Base-by-base conservation (phyloP, 805 yeast genomes). In the Hanseniaspora osmophila region DNA sequence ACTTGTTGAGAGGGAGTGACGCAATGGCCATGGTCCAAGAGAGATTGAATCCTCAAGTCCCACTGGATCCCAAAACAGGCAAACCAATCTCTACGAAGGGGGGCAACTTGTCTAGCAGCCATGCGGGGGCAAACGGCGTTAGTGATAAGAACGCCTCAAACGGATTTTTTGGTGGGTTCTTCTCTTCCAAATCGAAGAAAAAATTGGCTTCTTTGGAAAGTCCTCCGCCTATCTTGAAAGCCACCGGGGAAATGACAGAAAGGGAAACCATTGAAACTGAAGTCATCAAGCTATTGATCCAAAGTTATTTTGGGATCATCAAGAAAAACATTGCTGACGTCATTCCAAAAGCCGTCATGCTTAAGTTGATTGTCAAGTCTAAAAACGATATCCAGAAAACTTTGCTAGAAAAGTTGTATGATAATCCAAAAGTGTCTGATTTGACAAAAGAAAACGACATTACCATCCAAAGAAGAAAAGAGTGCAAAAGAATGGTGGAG, bases 251-350 rank as follows among this genome's bases (percentile, higher is more conserved):
- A 46, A 68, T 92, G 84, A 79, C 94, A 15, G 98, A 92, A 63
- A 80, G 96, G 54, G 98, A 92, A 68, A 78, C 90, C 19, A 81
- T 84, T 77, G 98, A 92, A 65, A 90, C 97, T 1, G 98, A 92
- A 60, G 96, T 92, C 35, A 92, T 92, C 60, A 92, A 92, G 68
- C 73, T 92, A 49, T 73, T 92, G 60, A 90, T 92, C 52, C 75
- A 80, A 44, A 85, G 96, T 27, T 92, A 92, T 65, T 92, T 82
- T 68, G 77, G 77, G 58, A 92, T 92, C 61, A 96, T 92, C 42
- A 86, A 88, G 67, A 78, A 95, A 61, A 85, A 96, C 1, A 81
- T 92, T 55, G 82, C 94, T 17, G 98, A 92, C 61, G 69, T 88
- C 57, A 81, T 92, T 54, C 98, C 98, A 54, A 92, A 92, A 67